These are phyloP conservation scores for Actinomortierella wolfii DNA, from an alignment of 371 early-diverging fungal species.

Conservation along the genomic window DNA sequence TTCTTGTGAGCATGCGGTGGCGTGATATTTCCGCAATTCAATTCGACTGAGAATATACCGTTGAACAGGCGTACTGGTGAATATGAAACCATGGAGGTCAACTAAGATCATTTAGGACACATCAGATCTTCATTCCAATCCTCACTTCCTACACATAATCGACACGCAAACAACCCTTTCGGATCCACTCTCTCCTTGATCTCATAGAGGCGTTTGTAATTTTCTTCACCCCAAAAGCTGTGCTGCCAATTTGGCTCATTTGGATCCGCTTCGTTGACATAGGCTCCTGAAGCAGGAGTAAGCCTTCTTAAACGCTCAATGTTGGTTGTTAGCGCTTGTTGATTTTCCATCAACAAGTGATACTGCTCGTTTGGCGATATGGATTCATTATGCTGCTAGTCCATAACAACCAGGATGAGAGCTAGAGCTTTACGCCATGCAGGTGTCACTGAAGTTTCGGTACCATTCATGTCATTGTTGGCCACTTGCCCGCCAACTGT, in stretches of 20 bases:
- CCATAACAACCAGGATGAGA: constrained; percentile 19
- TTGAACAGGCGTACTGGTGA: no score
- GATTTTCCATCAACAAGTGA: not conserved
- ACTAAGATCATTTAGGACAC: no score
- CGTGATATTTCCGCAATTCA: no score
- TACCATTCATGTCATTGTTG: not conserved
- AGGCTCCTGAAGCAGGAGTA: constrained; percentile 24
- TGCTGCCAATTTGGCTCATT: constrained; percentile 43
- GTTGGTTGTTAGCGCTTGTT: not conserved
- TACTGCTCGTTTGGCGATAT: constrained; percentile 6
- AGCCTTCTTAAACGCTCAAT: constrained; percentile 4
- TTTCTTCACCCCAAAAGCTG: constrained; percentile 48
- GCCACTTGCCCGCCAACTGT: constrained; percentile 2
- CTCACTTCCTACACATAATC: constrained; percentile 11
- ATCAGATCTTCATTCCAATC: constrained; percentile 11
- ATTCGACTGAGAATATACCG: no score
- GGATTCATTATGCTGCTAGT: constrained; percentile 19
- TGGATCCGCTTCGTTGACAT: constrained; percentile 46
- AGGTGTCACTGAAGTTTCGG: constrained; percentile 22
- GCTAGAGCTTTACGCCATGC: constrained; percentile 26
- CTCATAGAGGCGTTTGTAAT: constrained; percentile 40
- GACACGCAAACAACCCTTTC: constrained; percentile 29
- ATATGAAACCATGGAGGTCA: no score
- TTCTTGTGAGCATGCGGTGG: no score
- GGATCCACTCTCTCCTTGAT: constrained; percentile 55